These are phyloP conservation scores for Vaccinium vitisidaea DNA, from an alignment of 148 eudicot genomes.

Conservation along the genomic window DNA sequence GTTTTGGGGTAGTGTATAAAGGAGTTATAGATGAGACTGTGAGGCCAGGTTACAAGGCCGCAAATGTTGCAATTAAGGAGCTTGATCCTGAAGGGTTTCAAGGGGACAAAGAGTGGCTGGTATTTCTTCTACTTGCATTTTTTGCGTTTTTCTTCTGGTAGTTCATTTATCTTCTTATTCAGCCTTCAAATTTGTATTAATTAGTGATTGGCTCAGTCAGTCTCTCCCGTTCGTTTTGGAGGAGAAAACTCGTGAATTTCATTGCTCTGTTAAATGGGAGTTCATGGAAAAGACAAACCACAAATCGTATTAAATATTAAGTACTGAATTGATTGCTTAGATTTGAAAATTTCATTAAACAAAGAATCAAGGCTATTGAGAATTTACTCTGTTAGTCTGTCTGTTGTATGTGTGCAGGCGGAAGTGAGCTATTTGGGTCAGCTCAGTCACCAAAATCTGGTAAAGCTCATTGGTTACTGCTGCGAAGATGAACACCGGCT, in stretches of 20 bases:
- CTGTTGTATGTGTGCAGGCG: slow-evolving; percentile 44
- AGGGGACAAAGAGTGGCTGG: slow-evolving; percentile 98
- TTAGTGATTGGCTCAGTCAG: background rate
- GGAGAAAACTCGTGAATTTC: no score
- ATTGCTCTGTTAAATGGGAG: no score
- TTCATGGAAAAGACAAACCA: background rate
- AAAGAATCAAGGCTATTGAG: background rate
- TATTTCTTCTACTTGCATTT: slow-evolving; percentile 25
- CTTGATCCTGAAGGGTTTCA: slow-evolving; percentile 83
- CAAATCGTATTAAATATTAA: background rate
- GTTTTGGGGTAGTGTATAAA: slow-evolving; percentile 87
- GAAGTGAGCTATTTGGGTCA: slow-evolving; percentile 85
- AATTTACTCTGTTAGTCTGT: background rate
- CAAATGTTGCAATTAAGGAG: slow-evolving; percentile 83
- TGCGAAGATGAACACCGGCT: slow-evolving; percentile 84
- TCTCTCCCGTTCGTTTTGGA: no score
- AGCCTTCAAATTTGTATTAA: slow-evolving; percentile 10
- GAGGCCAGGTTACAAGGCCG: slow-evolving; percentile 66
- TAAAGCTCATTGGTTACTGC: slow-evolving; percentile 80
- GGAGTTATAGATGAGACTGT: slow-evolving; percentile 70
- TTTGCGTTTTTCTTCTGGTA: background rate
- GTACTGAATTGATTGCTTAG: background rate
- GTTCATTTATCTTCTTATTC: slow-evolving; percentile 16
- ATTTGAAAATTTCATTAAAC: background rate
- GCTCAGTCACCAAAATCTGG: slow-evolving; percentile 77